A percentile compares a stretch with the other conserved stretches of the same genome.
These are phyloP conservation scores for Cardiospermum halicacabum DNA, from an alignment of 345 rosid species.

Conservation along the genomic window DNA sequence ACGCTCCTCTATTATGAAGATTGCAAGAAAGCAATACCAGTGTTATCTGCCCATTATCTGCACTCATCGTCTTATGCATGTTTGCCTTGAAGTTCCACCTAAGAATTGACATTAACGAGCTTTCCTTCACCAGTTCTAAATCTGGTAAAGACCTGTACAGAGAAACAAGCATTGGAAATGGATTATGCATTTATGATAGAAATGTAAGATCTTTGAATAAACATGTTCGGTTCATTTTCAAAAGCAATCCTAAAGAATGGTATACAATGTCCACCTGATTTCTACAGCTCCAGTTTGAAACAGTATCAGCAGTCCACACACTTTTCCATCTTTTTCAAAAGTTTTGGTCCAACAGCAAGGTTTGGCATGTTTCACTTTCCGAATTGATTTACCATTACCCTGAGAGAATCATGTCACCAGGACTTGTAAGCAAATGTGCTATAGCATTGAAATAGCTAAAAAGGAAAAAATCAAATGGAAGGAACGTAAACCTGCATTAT, in stretches of 20 bases:
- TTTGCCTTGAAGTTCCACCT: constrained; percentile 54
- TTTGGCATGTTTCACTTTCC: constrained; percentile 33
- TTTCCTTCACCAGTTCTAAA: constrained; percentile 43
- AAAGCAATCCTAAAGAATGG: background rate
- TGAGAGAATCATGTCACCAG: constrained; percentile 18
- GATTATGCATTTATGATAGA: background rate
- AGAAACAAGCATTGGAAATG: background rate
- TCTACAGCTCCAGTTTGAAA: constrained; percentile 46
- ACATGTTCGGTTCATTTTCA: background rate
- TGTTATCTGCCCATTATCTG: constrained; percentile 34
- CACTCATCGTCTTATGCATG: constrained; percentile 44
- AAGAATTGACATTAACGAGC: constrained; percentile 39
- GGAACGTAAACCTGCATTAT: constrained; percentile 35
- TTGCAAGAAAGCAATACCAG: constrained; percentile 28
- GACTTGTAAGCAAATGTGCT: constrained; percentile 9
- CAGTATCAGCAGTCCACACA: constrained; percentile 36
- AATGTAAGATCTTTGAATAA: constrained; percentile 1
- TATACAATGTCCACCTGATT: constrained; percentile 30
- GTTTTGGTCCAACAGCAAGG: constrained; percentile 49
- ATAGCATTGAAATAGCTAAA: constrained; percentile 5
- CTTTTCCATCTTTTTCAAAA: constrained; percentile 36
- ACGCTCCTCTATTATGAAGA: background rate
- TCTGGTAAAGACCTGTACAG: constrained; percentile 44
- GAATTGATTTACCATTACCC: constrained; percentile 35
- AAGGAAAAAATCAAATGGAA: background rate